Base-by-base conservation (phyloP, 2,329 filamentous ascomycete species). In the Aspergillus brunneoviolaceus region DNA sequence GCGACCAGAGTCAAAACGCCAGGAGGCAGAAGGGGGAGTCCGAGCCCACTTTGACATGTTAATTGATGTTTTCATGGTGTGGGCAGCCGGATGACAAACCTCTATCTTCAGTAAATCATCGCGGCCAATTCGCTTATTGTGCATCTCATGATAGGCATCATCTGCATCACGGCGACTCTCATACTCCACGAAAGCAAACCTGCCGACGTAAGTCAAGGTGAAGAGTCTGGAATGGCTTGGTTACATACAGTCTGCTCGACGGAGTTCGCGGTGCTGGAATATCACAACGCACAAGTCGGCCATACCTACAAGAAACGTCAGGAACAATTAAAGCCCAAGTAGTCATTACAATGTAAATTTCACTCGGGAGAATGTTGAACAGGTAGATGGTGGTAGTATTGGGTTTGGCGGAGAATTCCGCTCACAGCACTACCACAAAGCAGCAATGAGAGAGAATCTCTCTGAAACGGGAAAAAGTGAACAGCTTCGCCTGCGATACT, bases 131-230 rank as follows among this genome's bases (percentile, higher is more conserved):
- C 94, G 92, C 87, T 97, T 97, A 84, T 98, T 98, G 76, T 99
- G 95, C 95, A 99, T 99, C 82, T 99, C 95, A 78, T 99, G 92
- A 77, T 99, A 99, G 51, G 95, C 95, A 81, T 99, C 95, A 78
- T 99, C 95, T 65, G 95, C 93, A 83, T 99, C 95, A 70, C 95
- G 93, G 71, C 94, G 91, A 78, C 93, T 96, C 82, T 99, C 95
- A 79, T 99, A 99, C 81, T 99, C 95, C 66, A 99, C 95, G 77
- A 99, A 99, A 42, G 95, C 95, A 77, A 99, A 99, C 69, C 95
- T 88, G 56, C 45, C 25, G 21, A 88, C 65, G 64, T 79, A 70
- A 72, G 70, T 60, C 66, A 74, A 33, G 12, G 19, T 10, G 9
- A 35, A 55, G 63, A 52, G 62, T 59, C 51, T 27, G 29, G 7